These are phyloP conservation scores for Hura crepitans DNA, from an alignment of 441 rosid genomes.

Conservation along the genomic window DNA sequence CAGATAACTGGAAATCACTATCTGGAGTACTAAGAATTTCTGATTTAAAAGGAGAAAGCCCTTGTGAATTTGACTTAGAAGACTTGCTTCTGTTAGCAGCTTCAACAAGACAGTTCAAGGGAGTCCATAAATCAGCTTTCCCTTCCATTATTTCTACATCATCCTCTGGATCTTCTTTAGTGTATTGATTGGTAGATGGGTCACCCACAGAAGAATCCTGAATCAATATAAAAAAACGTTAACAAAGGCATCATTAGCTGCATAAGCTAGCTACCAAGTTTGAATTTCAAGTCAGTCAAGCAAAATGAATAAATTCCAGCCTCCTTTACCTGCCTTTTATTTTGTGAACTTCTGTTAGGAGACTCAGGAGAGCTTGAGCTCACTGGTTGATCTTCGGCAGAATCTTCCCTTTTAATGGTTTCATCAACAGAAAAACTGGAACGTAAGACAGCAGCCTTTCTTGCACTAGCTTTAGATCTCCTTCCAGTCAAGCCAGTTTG, in stretches of 20 bases:
- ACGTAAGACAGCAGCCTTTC: conserved; percentile 43
- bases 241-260: not conserved
- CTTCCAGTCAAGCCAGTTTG: conserved; percentile 57
- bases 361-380: conserved; percentile 53
- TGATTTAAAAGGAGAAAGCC: conserved; percentile 29
- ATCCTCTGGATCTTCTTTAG: conserved; percentile 30
- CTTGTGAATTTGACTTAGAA: conserved; percentile 44
- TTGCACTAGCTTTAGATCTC: conserved; percentile 46
- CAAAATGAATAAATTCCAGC: conserved; percentile 13
- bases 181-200: conserved; percentile 30
- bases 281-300: conserved; percentile 9
- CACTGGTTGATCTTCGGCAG: conserved; percentile 35
- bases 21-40: conserved; percentile 27
- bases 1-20: conserved; percentile 30
- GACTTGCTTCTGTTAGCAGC: conserved; percentile 74
- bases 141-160: conserved; percentile 40
- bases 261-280: not conserved
- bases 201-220: conserved; percentile 43
- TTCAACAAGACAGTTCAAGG: conserved; percentile 71
- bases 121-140: conserved; percentile 63
- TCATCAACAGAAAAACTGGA: conserved; percentile 36
- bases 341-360: conserved; percentile 28
- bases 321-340: conserved; percentile 50
- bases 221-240: conserved; percentile 2
- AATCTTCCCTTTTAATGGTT: conserved; percentile 42